Conservation (phyloP, 495 filamentous ascomycete species). For the Schizothecium vesticola region DNA sequence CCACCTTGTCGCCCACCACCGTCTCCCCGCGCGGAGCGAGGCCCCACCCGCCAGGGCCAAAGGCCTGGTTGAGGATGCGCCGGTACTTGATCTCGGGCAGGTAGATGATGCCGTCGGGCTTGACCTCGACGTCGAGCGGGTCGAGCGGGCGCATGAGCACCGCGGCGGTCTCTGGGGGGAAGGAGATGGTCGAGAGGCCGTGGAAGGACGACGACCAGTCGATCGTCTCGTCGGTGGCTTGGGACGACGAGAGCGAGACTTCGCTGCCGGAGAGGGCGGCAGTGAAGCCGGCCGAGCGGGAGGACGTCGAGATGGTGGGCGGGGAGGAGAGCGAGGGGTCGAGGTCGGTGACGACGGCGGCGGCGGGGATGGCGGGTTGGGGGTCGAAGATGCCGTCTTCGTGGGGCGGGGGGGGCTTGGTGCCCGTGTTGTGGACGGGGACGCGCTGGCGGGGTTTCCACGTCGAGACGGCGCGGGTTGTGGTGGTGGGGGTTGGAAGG, state of each 20-base stretch:
- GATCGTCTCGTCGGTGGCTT: slow-evolving; percentile 47
- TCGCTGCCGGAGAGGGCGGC: slow-evolving; percentile 23
- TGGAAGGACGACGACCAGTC: slow-evolving; percentile 95
- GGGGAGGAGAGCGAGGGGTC: slow-evolving; percentile 19
- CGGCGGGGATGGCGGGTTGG: slow-evolving; percentile 28
- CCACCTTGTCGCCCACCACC: slow-evolving; percentile 78
- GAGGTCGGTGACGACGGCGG: slow-evolving; percentile 29
- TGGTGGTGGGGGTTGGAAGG: not conserved
- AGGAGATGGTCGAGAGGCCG: slow-evolving; percentile 71
- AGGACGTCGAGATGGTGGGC: slow-evolving; percentile 15
- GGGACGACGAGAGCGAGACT: not conserved
- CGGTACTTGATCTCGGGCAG: slow-evolving; percentile 98
- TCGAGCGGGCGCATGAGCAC: slow-evolving; percentile 63
- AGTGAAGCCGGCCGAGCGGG: slow-evolving; percentile 1
- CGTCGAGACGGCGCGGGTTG: not conserved
- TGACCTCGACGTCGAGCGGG: slow-evolving; percentile 83
- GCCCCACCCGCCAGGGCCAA: slow-evolving; percentile 95
- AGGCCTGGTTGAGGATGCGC: slow-evolving; percentile 82
- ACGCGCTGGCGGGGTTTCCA: slow-evolving; percentile 5
- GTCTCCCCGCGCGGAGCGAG: slow-evolving; percentile 85
- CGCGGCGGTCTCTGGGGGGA: slow-evolving; percentile 67
- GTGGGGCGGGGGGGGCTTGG: not conserved
- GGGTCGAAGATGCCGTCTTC: slow-evolving; percentile 18
- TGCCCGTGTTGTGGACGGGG: slow-evolving; percentile 9
- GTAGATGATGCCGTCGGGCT: slow-evolving; percentile 93